phyloP scores from a whole-genome alignment of 225 moss, liverwort and hornwort species.

The Lunularia cruciata region DNA sequence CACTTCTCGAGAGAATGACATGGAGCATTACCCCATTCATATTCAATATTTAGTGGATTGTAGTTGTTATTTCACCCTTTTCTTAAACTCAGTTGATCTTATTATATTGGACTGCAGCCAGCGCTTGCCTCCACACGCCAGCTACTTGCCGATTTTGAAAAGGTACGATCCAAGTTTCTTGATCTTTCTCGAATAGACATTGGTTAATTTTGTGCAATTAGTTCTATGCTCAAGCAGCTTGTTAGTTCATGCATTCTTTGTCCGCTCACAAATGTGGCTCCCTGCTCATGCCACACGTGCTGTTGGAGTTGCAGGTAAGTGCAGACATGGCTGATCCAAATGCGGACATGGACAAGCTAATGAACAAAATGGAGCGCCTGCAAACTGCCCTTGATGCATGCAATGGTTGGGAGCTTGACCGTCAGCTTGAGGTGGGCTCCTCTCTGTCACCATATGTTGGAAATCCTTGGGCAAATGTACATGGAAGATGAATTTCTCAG shows the following conservation, averaged over 20 bases:
- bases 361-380: conserved; percentile 85
- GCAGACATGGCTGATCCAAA: conserved; percentile 78
- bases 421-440: conserved; percentile 71
- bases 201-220: too few species aligned
- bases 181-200: background rate
- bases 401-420: conserved; percentile 95
- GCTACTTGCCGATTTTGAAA: conserved; percentile 77
- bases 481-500: too few species aligned
- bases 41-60: too few species aligned
- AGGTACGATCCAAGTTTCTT: conserved; percentile 36
- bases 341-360: conserved; percentile 92
- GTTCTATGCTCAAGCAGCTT: background rate
- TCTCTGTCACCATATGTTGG: too few species aligned
- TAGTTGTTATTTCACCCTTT: too few species aligned
- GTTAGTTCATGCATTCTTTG: background rate
- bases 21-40: too few species aligned
- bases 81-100: too few species aligned
- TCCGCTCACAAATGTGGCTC: background rate
- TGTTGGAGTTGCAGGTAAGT: conserved; percentile 61
- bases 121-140: conserved; percentile 74
- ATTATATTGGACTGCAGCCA: too few species aligned
- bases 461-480: too few species aligned
- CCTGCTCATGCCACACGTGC: background rate
- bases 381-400: conserved; percentile 90
- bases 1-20: too few species aligned